These are phyloP conservation scores for Ophiocordyceps robertsii DNA, from an alignment of 2,329 filamentous ascomycete genomes.

Conservation along the genomic window DNA sequence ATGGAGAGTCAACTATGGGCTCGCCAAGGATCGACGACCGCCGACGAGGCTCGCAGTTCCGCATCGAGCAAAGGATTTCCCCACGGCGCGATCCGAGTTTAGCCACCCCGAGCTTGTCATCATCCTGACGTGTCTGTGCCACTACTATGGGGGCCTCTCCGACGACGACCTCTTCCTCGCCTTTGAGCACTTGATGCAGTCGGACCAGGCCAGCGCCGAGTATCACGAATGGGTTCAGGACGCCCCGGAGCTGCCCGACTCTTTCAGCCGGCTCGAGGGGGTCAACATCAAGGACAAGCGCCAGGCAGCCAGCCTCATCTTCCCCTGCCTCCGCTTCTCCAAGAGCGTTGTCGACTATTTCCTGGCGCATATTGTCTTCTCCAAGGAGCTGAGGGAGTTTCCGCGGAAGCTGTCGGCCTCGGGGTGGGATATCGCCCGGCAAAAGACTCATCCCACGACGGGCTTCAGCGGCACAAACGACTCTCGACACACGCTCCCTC, in stretches of 20 bases:
- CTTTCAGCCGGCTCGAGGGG: slow-evolving; percentile 17
- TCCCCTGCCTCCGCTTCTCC: slow-evolving; percentile 33
- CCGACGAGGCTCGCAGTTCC: slow-evolving; percentile 38
- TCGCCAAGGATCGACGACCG: slow-evolving; percentile 16
- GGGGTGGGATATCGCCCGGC: slow-evolving; percentile 46
- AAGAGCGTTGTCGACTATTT: slow-evolving; percentile 48
- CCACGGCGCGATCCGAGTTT: slow-evolving; percentile 39
- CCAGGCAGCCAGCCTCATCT: slow-evolving; percentile 25
- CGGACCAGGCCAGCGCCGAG: slow-evolving; percentile 34
- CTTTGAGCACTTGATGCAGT: slow-evolving; percentile 31
- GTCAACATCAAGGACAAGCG: slow-evolving; percentile 32
- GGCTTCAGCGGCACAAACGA: slow-evolving; percentile 59
- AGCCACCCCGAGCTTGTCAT: slow-evolving; percentile 45
- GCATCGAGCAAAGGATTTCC: slow-evolving; percentile 42
- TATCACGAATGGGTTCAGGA: slow-evolving; percentile 31
- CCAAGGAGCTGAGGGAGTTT: slow-evolving; percentile 46
- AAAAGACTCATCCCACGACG: slow-evolving; percentile 32
- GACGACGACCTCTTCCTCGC: slow-evolving; percentile 31
- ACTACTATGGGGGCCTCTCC: slow-evolving; percentile 38
- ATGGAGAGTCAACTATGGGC: slow-evolving; percentile 50
- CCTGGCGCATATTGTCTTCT: slow-evolving; percentile 41
- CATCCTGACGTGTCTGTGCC: slow-evolving; percentile 35
- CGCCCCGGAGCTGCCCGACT: neutral
- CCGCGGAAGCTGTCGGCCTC: slow-evolving; percentile 46
- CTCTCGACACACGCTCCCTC: slow-evolving; percentile 37